Base-by-base conservation (phyloP, 192 early-diverging fungal species). In the Mortierella claussenii region DNA sequence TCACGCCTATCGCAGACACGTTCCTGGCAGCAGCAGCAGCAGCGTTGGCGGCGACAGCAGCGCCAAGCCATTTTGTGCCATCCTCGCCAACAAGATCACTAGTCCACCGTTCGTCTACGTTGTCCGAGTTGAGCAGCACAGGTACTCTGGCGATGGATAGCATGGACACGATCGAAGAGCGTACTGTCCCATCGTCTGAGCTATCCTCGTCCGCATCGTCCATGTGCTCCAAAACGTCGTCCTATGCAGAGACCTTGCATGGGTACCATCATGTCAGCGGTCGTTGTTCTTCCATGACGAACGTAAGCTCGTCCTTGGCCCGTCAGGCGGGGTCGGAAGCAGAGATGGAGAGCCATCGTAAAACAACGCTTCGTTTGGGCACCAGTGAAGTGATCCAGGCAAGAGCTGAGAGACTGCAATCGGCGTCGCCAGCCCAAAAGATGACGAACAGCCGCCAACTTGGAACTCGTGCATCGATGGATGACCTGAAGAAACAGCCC, bases 291-390 rank as follows among this genome's bases (percentile, higher is more conserved):
- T n/a, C n/a, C n/a, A n/a, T n/a, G n/a, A n/a, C n/a, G n/a, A n/a
- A n/a, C n/a, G n/a, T n/a, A n/a, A n/a, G n/a, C n/a, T n/a, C n/a
- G n/a, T n/a, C 61, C 18, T 34, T 60, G 30, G 46, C 45, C 18
- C 51, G 64, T 2, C 63, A 67, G 40, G 52, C 54, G 45, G 66
- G 66, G 53, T 32, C 67, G 51, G 42, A n/a, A n/a, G n/a, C 20
- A 4, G 73, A 67, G 45, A 65, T 48, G 57, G 65, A 76, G 27
- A 27, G n/a, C n/a, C n/a, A 40, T 15, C 50, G 73, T 17, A 76
- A 76, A 61, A 58, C 73, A 2, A 67, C 59, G 0, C 45, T 76
- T 1, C 63, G 65, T 20, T 30, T 76, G 0, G 63, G 73, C 6
- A 57, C 64, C 1, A 47, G 50, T 6, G 58, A 48, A 21, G 17